Percentiles rank a stretch among this genome's conserved stretches.
Evolutionary conservation across 441 rosid species (phyloP).

Genomic region (Populus hybrid): DNA sequence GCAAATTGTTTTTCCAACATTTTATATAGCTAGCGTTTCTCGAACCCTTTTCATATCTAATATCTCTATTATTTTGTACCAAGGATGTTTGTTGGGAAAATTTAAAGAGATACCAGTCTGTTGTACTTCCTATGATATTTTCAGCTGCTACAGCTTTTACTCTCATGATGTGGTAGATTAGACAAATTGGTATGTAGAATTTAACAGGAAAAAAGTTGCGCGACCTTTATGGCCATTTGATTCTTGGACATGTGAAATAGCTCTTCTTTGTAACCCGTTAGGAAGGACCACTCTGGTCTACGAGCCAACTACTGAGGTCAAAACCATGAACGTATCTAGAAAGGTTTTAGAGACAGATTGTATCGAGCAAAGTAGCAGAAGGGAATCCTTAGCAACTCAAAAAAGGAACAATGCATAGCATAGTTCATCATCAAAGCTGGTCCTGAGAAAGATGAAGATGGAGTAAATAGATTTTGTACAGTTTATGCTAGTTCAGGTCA

Average conservation of each 20-base stretch:
- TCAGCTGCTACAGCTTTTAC: too few species aligned
- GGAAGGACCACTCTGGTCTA: not conserved
- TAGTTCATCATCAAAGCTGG: not conserved
- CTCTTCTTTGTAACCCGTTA: not conserved
- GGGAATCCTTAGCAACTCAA: not conserved
- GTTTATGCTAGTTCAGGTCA: not conserved
- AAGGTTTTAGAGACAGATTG: not conserved
- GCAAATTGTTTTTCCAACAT: too few species aligned
- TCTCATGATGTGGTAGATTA: not conserved
- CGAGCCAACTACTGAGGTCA: not conserved
- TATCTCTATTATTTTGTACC: too few species aligned
- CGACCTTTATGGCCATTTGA: not conserved
- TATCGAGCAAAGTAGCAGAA: not conserved
- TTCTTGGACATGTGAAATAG: constrained; percentile 5
- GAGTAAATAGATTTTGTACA: not conserved
- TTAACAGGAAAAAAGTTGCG: not conserved
- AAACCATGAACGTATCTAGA: not conserved
- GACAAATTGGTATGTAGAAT: not conserved
- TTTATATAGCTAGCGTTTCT: too few species aligned
- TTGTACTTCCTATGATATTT: not conserved
- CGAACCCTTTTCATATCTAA: too few species aligned
- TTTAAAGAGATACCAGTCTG: not conserved
- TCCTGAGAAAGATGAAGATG: not conserved
- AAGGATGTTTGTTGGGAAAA: not conserved
- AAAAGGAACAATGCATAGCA: not conserved